Conservation (phyloP, 495 filamentous ascomycete species). For the Friedmanniomyces endolithicus region DNA sequence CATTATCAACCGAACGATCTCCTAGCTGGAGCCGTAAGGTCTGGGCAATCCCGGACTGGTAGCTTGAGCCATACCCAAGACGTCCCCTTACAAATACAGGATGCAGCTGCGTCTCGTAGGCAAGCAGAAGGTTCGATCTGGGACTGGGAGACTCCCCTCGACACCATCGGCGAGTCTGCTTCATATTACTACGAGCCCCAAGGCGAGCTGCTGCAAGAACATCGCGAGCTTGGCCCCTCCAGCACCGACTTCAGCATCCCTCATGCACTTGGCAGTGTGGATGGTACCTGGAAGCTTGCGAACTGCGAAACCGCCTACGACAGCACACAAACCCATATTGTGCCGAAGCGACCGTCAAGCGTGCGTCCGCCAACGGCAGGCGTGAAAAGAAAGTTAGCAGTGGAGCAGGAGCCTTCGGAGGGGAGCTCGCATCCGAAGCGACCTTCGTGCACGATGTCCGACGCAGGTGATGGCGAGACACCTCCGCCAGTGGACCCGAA, state of each 20-base stretch:
- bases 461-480: constrained; percentile 11
- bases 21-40: not conserved
- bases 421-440: not conserved
- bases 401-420: constrained; percentile 13
- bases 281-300: not conserved
- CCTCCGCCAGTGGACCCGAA: not conserved
- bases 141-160: constrained; percentile 24
- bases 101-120: not conserved
- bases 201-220: constrained; percentile 28
- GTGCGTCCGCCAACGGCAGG: constrained; percentile 3
- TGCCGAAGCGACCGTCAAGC: not conserved
- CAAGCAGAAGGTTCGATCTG: constrained; percentile 8
- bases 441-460: not conserved
- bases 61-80: not conserved
- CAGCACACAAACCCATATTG: not conserved
- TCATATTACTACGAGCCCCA: constrained; percentile 29
- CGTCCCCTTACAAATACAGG: not conserved
- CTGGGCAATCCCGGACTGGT: not conserved
- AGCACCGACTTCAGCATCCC: constrained; percentile 27
- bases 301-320: not conserved
- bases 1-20: not conserved
- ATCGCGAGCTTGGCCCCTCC: constrained; percentile 14
- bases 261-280: constrained; percentile 9
- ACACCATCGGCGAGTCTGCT: constrained; percentile 22
- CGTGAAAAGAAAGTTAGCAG: constrained; percentile 27